Evolutionary conservation across 768 basidiomycete species (phyloP).

Genomic region (Cystofilobasidium macerans): DNA sequence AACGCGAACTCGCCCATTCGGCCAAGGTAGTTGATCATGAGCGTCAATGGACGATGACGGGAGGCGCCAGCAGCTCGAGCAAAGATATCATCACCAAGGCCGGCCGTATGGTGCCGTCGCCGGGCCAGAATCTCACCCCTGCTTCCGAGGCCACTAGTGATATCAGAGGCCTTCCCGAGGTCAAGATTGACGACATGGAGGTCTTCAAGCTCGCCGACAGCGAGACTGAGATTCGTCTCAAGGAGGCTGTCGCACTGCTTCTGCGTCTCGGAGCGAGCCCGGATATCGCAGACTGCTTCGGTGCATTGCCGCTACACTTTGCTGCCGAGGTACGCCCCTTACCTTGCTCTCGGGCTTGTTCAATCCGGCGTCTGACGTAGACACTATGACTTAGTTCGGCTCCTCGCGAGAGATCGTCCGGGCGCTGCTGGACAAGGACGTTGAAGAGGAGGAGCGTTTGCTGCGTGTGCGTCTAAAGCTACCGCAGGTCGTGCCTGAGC

Average conservation of each 20-base stretch:
- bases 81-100: no score
- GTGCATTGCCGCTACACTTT: slow-evolving; percentile 13
- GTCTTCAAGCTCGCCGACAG: neutral
- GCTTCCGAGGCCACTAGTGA: no score
- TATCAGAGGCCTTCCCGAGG: neutral
- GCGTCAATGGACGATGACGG: neutral
- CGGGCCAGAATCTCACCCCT: neutral
- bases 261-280: slow-evolving; percentile 9
- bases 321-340: slow-evolving; percentile 6
- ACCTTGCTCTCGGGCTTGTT: neutral
- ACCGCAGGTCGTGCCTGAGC: neutral
- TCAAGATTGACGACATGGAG: neutral
- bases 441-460: slow-evolving; percentile 1
- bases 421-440: slow-evolving; percentile 6
- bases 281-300: slow-evolving; percentile 4
- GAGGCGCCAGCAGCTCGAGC: no score
- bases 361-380: neutral
- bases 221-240: slow-evolving; percentile 4
- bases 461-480: neutral
- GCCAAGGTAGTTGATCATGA: neutral
- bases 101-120: neutral
- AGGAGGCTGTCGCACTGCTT: neutral
- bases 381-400: neutral
- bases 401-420: slow-evolving; percentile 16
- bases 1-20: neutral